Percentiles rank a stretch among this genome's conserved stretches.
These are phyloP conservation scores for Hypoxylon fragiforme DNA, from an alignment of 495 filamentous ascomycete genomes.

Conservation along the genomic window DNA sequence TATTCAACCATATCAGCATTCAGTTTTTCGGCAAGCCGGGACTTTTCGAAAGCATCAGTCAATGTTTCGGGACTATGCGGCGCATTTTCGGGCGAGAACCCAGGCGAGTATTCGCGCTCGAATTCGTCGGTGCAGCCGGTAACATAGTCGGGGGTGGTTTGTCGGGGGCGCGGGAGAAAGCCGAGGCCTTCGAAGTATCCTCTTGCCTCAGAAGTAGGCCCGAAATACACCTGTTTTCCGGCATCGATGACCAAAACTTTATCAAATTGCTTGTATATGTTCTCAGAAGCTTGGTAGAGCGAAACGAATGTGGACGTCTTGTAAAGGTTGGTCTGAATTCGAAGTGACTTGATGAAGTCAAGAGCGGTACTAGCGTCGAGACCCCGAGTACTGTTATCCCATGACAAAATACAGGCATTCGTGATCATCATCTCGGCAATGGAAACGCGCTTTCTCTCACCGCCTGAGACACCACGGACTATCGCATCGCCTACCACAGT, in stretches of 20 bases:
- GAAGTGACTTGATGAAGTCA: constrained; percentile 70
- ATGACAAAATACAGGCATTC: constrained; percentile 70
- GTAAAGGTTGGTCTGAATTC: constrained; percentile 78
- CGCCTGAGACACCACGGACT: constrained; percentile 82
- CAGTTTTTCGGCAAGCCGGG: constrained; percentile 57
- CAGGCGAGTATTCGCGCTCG: constrained; percentile 74
- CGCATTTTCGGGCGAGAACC: constrained; percentile 61
- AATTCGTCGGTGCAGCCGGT: constrained; percentile 83
- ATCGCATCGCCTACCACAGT: constrained; percentile 82
- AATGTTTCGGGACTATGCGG: constrained; percentile 68
- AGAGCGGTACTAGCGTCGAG: constrained; percentile 83
- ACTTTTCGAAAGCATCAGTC: constrained; percentile 68
- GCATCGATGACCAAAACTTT: constrained; percentile 83
- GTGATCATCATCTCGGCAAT: constrained; percentile 74
- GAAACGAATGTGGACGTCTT: constrained; percentile 79
- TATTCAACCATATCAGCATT: constrained; percentile 70
- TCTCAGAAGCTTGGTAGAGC: constrained; percentile 81
- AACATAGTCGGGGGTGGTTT: constrained; percentile 85
- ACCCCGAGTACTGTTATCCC: constrained; percentile 86
- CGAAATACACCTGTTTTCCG: constrained; percentile 81
- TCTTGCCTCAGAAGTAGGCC: constrained; percentile 67
- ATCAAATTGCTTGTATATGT: constrained; percentile 84
- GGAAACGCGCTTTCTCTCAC: constrained; percentile 79
- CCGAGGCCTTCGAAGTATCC: constrained; percentile 82
- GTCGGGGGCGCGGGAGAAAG: constrained; percentile 74